Evolutionary conservation across 2,329 filamentous ascomycete genomes (phyloP), one percentile per base, ranked within the genome.

Genomic region (Sordariomycetes sp.): DNA sequence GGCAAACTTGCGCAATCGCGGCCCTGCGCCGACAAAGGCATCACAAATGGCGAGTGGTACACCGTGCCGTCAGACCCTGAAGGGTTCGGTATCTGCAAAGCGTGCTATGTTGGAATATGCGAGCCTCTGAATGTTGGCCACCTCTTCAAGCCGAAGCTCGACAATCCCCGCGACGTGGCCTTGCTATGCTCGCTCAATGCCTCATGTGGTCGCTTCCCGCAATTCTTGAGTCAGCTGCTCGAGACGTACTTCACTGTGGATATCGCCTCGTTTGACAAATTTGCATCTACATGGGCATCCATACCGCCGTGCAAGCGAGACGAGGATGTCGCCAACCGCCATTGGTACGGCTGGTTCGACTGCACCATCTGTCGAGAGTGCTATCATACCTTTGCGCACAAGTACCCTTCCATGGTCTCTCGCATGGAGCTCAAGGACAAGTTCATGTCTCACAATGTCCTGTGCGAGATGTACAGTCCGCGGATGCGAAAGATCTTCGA

Each of bases 381-480:
- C 33, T 56, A 58, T 32, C 37, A 44, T 20, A 48, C 51, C 9
- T 58, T 59, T 23, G 51, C 50, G 14, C 3, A 10, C 2, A 45
- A 45, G 24, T 47, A 46, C 0, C 49, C 47, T 0, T 27, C 39
- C 1, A 39, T 61, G 0, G 56, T 54, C 8, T 21, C 39, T 18
- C 35, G 40, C 2, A 60, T 59, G 46, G 41, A 42, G 2, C 40
- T 59, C 12, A 42, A 41, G 2, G 48, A 53, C 5, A 32, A 37
- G 3, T 21, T 37, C 3, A 39, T 48, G 1, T 29, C 45, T 10
- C 33, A 32, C 2, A 37, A 38, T 34, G 39, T 42, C 3, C 54
- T 61, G 46, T 61, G 59, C 40, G 56, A 61, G 30, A 39, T 60
- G 28, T 62, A 57, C 37, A 58, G 54, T 5, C 44, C 48, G 17